Conservation (phyloP, 228 moss, liverwort and hornwort species). For the Sphagnum fallax region DNA sequence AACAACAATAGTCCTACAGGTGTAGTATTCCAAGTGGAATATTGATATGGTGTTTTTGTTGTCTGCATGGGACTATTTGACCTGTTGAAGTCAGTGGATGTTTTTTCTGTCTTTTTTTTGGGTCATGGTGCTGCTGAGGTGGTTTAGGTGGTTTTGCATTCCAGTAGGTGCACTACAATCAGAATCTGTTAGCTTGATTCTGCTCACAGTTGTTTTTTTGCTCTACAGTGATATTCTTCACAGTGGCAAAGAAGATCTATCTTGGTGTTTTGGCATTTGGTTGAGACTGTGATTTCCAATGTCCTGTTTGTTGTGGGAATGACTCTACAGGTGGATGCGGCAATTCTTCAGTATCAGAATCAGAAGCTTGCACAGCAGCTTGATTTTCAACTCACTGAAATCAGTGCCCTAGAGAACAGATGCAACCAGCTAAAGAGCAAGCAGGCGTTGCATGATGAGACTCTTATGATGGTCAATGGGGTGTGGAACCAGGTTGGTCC, state of each 20-base stretch:
- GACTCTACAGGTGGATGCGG: conserved; percentile 40
- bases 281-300: background rate
- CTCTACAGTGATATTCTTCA: background rate
- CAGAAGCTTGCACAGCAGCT: conserved; percentile 61
- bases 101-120: background rate
- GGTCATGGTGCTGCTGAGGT: background rate
- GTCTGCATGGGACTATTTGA: background rate
- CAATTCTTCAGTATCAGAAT: conserved; percentile 42
- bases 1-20: too few species aligned
- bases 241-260: background rate
- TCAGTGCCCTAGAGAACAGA: conserved; percentile 37
- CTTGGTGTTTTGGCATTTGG: background rate
- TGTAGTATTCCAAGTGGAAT: background rate
- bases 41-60: background rate
- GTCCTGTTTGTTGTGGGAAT: background rate
- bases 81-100: background rate
- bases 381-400: conserved; percentile 30
- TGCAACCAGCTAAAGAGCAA: conserved; percentile 37
- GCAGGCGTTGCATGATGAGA: conserved; percentile 45
- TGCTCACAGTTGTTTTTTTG: background rate
- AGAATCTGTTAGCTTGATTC: background rate
- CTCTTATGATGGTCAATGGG: conserved; percentile 31
- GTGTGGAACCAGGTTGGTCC: conserved; percentile 47
- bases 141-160: too few species aligned
- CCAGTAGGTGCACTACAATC: background rate